Percentiles rank a stretch among this genome's conserved stretches.
phyloP scores from a whole-genome alignment of 768 basidiomycete species.

The Crepidotus variabilis region DNA sequence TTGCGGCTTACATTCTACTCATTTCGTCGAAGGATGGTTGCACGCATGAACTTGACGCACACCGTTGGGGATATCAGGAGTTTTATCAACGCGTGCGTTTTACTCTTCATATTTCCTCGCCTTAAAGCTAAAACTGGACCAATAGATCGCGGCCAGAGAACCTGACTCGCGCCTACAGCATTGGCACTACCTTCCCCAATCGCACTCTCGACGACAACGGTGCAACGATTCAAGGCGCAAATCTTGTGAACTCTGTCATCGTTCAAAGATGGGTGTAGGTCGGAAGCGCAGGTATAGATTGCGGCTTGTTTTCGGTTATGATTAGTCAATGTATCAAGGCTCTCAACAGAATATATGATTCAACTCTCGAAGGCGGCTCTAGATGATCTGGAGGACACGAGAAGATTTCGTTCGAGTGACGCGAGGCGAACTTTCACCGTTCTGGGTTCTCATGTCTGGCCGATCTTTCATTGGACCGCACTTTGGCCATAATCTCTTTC shows the following conservation, averaged over 20 bases:
- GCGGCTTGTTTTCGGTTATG: no score
- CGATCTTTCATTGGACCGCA: no score
- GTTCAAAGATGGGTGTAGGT: slow-evolving; percentile 70
- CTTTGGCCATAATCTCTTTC: no score
- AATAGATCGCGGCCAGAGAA: slow-evolving; percentile 71
- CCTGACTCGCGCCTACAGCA: slow-evolving; percentile 57
- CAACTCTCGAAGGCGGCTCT: no score
- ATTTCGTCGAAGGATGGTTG: slow-evolving; percentile 54
- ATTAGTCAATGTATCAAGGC: no score
- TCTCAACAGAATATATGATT: no score
- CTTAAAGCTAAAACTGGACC: no score
- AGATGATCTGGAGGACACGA: no score
- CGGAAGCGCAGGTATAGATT: no score
- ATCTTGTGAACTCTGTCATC: slow-evolving; percentile 77
- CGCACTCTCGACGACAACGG: slow-evolving; percentile 60
- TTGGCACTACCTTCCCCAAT: slow-evolving; percentile 89
- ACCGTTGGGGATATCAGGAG: slow-evolving; percentile 80
- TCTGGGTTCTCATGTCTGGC: no score
- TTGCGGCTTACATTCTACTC: not conserved
- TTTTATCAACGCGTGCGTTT: slow-evolving; percentile 86
- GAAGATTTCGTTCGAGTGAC: no score
- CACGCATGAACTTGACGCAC: slow-evolving; percentile 87
- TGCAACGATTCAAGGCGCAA: slow-evolving; percentile 69
- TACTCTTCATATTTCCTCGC: not conserved
- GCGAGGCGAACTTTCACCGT: no score